Evolutionary conservation across 768 basidiomycete species (phyloP).

Genomic region (Russula compacta): DNA sequence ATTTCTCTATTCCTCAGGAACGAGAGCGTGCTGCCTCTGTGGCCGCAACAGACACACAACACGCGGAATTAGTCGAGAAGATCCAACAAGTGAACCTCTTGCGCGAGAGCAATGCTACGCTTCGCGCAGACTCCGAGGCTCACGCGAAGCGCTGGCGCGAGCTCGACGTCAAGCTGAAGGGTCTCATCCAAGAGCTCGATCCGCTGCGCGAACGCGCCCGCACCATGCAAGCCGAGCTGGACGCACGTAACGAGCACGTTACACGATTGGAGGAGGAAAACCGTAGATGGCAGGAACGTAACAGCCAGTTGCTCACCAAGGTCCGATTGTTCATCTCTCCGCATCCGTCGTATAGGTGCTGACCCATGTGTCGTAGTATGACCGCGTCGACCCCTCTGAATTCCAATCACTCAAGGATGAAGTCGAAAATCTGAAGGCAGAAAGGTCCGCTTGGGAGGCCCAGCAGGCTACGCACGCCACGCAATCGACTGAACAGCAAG

Average conservation of each 20-base stretch:
- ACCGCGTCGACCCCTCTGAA: conserved; percentile 82
- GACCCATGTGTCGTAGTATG: conserved; percentile 43
- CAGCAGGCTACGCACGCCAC: neutral
- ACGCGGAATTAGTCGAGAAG: conserved; percentile 74
- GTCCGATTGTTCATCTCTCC: conserved; percentile 29
- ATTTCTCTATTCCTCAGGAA: conserved; percentile 40
- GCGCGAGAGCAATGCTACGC: conserved; percentile 80
- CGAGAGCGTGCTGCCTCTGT: conserved; percentile 68
- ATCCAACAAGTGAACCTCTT: conserved; percentile 83
- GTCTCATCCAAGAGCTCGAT: conserved; percentile 53
- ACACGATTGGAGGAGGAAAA: conserved; percentile 66
- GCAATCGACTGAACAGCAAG: conserved; percentile 5
- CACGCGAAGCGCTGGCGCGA: conserved; percentile 59
- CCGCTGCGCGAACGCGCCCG: conserved; percentile 67
- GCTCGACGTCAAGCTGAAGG: conserved; percentile 53
- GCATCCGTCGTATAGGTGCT: neutral
- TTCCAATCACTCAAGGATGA: conserved; percentile 72
- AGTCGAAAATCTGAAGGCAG: conserved; percentile 36
- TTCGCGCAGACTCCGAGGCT: conserved; percentile 69
- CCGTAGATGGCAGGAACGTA: conserved; percentile 77
- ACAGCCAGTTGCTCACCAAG: conserved; percentile 71
- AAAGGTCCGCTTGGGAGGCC: conserved; percentile 22
- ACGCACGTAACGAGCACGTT: conserved; percentile 57
- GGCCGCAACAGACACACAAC: conserved; percentile 66
- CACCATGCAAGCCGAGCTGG: conserved; percentile 62